Conservation (phyloP, 805 yeast genomes). For the Tetrapisispora nanseiensis region DNA sequence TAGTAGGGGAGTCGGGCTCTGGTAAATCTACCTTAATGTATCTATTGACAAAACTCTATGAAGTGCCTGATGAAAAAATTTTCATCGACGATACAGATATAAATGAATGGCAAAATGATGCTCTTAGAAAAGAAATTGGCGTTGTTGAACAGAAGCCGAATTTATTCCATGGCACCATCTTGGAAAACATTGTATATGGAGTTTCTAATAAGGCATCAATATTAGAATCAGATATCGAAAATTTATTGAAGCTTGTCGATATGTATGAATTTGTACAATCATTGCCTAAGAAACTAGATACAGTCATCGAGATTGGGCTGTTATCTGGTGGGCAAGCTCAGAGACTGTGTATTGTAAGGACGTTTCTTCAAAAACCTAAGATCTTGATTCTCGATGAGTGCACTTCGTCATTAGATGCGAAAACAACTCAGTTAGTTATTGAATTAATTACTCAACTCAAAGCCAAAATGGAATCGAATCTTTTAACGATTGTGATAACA, state of each 20-base stretch:
- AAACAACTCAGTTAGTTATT: conserved; percentile 43
- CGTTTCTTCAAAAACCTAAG: conserved; percentile 58
- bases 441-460: conserved; percentile 35
- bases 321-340: conserved; percentile 91
- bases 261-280: conserved; percentile 44
- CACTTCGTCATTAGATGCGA: conserved; percentile 76
- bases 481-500: conserved; percentile 51
- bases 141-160: conserved; percentile 69
- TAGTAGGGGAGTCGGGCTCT: conserved; percentile 81
- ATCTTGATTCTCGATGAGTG: conserved; percentile 73
- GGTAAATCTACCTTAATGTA: conserved; percentile 78
- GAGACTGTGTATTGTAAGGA: conserved; percentile 74
- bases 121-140: conserved; percentile 45
- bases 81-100: conserved; percentile 41
- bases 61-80: conserved; percentile 31
- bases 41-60: conserved; percentile 47
- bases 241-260: conserved; percentile 37
- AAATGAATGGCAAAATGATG: conserved; percentile 33
- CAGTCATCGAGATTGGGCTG: conserved; percentile 42
- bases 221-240: conserved; percentile 30
- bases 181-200: conserved; percentile 65
- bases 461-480: conserved; percentile 28
- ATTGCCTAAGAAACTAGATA: conserved; percentile 49
- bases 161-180: conserved; percentile 64
- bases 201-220: conserved; percentile 17